Base-by-base conservation (phyloP, 805 yeast species). In the Lipomyces sp. region DNA sequence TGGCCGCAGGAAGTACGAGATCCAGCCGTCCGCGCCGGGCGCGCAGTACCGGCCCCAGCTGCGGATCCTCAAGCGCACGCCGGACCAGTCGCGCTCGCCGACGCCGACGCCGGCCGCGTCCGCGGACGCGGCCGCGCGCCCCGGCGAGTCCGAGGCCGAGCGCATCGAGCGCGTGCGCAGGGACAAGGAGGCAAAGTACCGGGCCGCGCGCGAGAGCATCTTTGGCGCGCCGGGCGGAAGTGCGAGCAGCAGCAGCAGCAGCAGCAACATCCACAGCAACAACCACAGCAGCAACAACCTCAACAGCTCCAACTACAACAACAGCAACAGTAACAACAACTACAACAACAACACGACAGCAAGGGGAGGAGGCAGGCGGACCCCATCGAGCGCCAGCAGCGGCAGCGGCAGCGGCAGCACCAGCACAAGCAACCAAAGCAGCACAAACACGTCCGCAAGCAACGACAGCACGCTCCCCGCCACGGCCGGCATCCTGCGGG, bases 121-220 rank as follows among this genome's bases (percentile, higher is more conserved):
- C 19, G 8, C 48, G 2, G 16, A 24, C 11, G 40, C 29, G 7
- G 39, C 31, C 19, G 48, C 41, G 4, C 32, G 38, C 28, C 49
- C 59, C 14, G 49, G 51, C 18, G 58, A 47, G 44, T 23, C 58
- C 11, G 54, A 47, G 21, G 22, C 38, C 11, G 58, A 44, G 19
- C 43, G 54, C 11, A 16, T 46, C 11, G 57, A 52, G 21, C 32
- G 57, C 7, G 3, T 47, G 7, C 37, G 57, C 13, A 32, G 42
- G 26, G 59, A 55, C 13, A 55, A 55, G 43, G 57, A 55, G 31
- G 49, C 43, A 13, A 50, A 45, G 31, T 55, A 55, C 32, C 38
- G 45, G 5, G 52, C 55, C 10, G 59, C 48, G 16, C 22, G 59
- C 13, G 59, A 55, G 22, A 38, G 47, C 4, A 45, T 55, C 4